Conservation (phyloP, 805 yeast species). For the Teunomyces funiuensis region DNA sequence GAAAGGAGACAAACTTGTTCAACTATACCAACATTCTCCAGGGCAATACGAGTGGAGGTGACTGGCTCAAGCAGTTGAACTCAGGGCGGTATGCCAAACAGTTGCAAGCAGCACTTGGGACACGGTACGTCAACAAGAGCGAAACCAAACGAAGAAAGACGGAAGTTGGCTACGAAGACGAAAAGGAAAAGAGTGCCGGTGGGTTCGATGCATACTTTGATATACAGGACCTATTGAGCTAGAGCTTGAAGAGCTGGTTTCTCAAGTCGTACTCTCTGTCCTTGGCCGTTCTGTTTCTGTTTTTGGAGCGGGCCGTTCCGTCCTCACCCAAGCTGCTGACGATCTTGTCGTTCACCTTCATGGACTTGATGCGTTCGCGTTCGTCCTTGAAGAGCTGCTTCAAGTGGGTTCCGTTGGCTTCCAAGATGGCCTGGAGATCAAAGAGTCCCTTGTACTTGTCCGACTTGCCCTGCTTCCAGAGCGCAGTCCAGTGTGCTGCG, state of each 20-base stretch:
- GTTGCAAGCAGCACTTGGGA: constrained; percentile 23
- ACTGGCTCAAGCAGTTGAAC: constrained; percentile 20
- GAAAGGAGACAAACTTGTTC: constrained; percentile 28
- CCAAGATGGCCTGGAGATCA: constrained; percentile 35
- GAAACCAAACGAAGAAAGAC: constrained; percentile 17
- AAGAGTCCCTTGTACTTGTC: constrained; percentile 31
- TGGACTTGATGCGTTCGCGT: constrained; percentile 24
- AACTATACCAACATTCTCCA: constrained; percentile 28
- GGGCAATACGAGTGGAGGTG: constrained; percentile 14
- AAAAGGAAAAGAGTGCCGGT: constrained; percentile 2
- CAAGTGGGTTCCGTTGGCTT: constrained; percentile 25
- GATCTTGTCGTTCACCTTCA: constrained; percentile 30
- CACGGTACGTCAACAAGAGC: constrained; percentile 21
- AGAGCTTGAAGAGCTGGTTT: constrained; percentile 36
- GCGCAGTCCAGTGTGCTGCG: constrained; percentile 62
- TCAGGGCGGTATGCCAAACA: constrained; percentile 16
- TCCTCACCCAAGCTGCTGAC: constrained; percentile 39
- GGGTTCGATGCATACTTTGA: constrained; percentile 15
- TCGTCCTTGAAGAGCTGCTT: constrained; percentile 26
- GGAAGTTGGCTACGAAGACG: constrained; percentile 6
- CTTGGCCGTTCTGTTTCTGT: constrained; percentile 43
- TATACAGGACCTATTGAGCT: constrained; percentile 11
- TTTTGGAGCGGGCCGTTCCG: constrained; percentile 34
- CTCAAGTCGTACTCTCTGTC: constrained; percentile 42
- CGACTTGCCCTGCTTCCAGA: constrained; percentile 58